Evolutionary conservation across 352 stramenopile species (phyloP).

Genomic region (Phytophthora aleatoria): DNA sequence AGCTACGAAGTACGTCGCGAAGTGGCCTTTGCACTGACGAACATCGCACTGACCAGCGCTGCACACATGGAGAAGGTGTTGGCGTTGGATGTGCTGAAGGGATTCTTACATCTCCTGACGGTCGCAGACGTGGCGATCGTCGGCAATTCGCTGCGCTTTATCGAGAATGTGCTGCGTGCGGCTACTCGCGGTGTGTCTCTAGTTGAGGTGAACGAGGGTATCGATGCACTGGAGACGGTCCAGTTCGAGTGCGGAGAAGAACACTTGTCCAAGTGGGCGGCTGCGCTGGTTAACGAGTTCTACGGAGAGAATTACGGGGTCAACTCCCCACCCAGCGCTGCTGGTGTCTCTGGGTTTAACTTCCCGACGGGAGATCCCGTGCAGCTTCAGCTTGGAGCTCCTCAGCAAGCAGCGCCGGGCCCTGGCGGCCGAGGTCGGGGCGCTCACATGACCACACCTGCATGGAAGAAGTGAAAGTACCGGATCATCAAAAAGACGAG

Average conservation of each 20-base stretch:
- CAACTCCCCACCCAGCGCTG: slow-evolving; percentile 56
- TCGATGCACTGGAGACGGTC: slow-evolving; percentile 79
- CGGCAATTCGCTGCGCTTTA: slow-evolving; percentile 73
- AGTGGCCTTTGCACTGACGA: slow-evolving; percentile 73
- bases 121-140: slow-evolving; percentile 73
- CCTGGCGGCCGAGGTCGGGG: slow-evolving; percentile 52
- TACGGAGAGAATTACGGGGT: slow-evolving; percentile 85
- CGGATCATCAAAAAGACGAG: too few species aligned
- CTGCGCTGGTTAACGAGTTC: slow-evolving; percentile 81
- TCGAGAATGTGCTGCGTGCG: slow-evolving; percentile 78
- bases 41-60: slow-evolving; percentile 69
- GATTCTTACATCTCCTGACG: slow-evolving; percentile 60
- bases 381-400: slow-evolving; percentile 28
- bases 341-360: slow-evolving; percentile 5
- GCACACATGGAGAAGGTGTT: slow-evolving; percentile 58
- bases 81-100: slow-evolving; percentile 60
- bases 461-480: slow-evolving; percentile 19
- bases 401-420: slow-evolving; percentile 18
- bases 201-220: slow-evolving; percentile 68
- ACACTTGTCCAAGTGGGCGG: slow-evolving; percentile 66
- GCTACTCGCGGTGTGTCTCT: slow-evolving; percentile 59
- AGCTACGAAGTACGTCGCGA: slow-evolving; percentile 76
- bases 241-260: slow-evolving; percentile 71
- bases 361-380: slow-evolving; percentile 18
- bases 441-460: slow-evolving; percentile 22